phyloP scores from a whole-genome alignment of 2,329 filamentous ascomycete species.

The Westerdykella aurantiaca region DNA sequence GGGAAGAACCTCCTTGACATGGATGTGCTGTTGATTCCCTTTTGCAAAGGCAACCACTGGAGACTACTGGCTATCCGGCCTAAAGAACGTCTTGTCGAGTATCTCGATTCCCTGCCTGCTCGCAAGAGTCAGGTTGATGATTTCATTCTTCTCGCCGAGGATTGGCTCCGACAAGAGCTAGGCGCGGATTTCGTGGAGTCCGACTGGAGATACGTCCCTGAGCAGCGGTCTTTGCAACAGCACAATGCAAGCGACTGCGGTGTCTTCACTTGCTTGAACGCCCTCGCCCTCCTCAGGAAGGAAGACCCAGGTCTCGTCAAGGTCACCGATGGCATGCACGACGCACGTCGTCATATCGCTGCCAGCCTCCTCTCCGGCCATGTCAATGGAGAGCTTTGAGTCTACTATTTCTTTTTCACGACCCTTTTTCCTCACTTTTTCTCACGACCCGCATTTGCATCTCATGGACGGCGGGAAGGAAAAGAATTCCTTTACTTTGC shows the following conservation, averaged over 20 bases:
- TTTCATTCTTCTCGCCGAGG: conserved; percentile 20
- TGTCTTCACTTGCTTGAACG: conserved; percentile 69
- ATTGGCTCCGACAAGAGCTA: conserved; percentile 57
- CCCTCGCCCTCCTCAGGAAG: conserved; percentile 51
- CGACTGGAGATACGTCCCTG: conserved; percentile 56
- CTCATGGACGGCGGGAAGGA: no score
- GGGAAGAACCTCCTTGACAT: conserved; percentile 57
- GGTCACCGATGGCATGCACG: conserved; percentile 49
- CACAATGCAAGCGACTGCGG: conserved; percentile 69
- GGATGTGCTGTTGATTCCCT: conserved; percentile 64
- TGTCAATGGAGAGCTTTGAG: conserved; percentile 19
- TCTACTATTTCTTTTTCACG: not conserved
- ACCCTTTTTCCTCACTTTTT: not conserved
- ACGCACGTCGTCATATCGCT: conserved; percentile 58
- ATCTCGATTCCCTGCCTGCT: conserved; percentile 60
- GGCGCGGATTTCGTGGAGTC: conserved; percentile 48
- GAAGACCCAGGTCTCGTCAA: conserved; percentile 42
- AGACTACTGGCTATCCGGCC: conserved; percentile 64
- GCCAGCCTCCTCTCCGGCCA: conserved; percentile 57
- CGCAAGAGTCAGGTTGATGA: conserved; percentile 24
- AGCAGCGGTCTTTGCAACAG: conserved; percentile 49
- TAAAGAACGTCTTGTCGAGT: conserved; percentile 54
- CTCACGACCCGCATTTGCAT: no score
- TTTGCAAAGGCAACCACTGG: conserved; percentile 63
- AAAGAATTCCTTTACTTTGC: no score